A percentile compares a stretch with the other conserved stretches of the same genome.
Evolutionary conservation across 495 filamentous ascomycete genomes (phyloP).

Genomic region (Penicillium antarcticum): DNA sequence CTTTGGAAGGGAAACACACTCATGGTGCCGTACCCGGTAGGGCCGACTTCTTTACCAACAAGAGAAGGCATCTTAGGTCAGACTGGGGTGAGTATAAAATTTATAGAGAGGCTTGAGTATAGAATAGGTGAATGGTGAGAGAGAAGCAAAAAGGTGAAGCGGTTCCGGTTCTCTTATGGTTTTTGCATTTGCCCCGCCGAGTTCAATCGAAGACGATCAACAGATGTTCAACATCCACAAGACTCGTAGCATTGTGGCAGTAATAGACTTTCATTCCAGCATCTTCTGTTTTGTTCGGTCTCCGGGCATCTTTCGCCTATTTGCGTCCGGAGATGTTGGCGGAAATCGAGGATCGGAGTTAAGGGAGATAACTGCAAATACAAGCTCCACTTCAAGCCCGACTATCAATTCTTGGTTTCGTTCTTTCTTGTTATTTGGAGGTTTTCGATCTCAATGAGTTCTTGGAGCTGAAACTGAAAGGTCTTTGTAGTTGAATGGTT

Average conservation of each 20-base stretch:
- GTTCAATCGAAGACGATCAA: not conserved
- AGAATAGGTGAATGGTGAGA: not conserved
- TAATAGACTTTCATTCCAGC: too few relatives aligned
- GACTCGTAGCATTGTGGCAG: not conserved
- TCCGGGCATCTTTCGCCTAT: not conserved
- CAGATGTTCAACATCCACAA: not conserved
- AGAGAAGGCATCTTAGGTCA: constrained; percentile 35
- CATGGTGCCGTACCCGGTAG: constrained; percentile 49
- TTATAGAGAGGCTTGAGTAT: not conserved
- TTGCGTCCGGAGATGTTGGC: not conserved
- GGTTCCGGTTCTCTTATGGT: constrained; percentile 1
- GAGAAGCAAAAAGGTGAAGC: not conserved
- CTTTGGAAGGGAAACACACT: constrained; percentile 18
- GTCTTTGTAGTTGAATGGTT: too few relatives aligned
- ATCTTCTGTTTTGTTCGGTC: not conserved
- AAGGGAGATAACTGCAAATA: not conserved
- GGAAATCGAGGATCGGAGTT: constrained; percentile 1
- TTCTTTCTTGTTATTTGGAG: too few relatives aligned
- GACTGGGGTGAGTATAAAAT: not conserved
- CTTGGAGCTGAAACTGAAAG: too few relatives aligned
- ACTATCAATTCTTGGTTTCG: too few relatives aligned
- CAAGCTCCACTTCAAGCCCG: too few relatives aligned
- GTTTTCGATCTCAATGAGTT: too few relatives aligned
- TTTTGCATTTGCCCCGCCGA: not conserved
- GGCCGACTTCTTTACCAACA: constrained; percentile 41